Evolutionary conservation across 345 rosid genomes (phyloP).

Genomic region (Barbarea vulgaris): DNA sequence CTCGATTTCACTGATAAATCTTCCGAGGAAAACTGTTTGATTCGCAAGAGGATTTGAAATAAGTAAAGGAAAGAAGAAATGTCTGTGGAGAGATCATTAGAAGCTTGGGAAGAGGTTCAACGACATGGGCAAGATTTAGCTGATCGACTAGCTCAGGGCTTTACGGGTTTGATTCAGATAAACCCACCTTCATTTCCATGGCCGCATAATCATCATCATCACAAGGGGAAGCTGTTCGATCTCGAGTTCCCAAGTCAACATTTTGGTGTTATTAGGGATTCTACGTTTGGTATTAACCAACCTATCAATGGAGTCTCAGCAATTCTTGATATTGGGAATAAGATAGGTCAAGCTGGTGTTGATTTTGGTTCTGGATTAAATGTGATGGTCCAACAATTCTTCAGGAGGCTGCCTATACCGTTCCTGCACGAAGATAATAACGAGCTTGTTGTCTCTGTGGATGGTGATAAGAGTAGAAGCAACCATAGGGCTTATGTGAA

Average conservation of each 20-base stretch:
- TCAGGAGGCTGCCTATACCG: slow-evolving; percentile 69
- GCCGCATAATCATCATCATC: slow-evolving; percentile 54
- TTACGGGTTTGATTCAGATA: slow-evolving; percentile 80
- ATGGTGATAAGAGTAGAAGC: slow-evolving; percentile 32
- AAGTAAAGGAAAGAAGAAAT: slow-evolving; percentile 31
- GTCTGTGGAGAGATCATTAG: slow-evolving; percentile 94
- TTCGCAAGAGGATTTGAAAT: slow-evolving; percentile 11
- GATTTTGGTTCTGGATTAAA: slow-evolving; percentile 79
- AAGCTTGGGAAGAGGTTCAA: slow-evolving; percentile 99
- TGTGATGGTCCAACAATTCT: slow-evolving; percentile 79
- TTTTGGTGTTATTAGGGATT: slow-evolving; percentile 48
- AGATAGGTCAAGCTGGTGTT: slow-evolving; percentile 86
- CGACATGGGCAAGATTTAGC: slow-evolving; percentile 95
- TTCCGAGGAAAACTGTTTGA: too few relatives aligned
- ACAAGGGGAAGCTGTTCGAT: slow-evolving; percentile 60
- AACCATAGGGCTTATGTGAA: slow-evolving; percentile 35
- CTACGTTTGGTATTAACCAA: slow-evolving; percentile 47
- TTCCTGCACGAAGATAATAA: slow-evolving; percentile 61
- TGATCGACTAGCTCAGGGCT: slow-evolving; percentile 86
- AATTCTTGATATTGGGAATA: slow-evolving; percentile 72
- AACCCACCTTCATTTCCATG: slow-evolving; percentile 74
- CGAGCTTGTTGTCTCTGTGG: slow-evolving; percentile 42
- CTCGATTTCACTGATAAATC: slow-evolving; percentile 15
- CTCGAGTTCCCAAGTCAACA: slow-evolving; percentile 63
- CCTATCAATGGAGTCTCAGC: slow-evolving; percentile 65